Evolutionary conservation across 2,329 filamentous ascomycete species (phyloP).

Genomic region (Aureobasidium zeae): DNA sequence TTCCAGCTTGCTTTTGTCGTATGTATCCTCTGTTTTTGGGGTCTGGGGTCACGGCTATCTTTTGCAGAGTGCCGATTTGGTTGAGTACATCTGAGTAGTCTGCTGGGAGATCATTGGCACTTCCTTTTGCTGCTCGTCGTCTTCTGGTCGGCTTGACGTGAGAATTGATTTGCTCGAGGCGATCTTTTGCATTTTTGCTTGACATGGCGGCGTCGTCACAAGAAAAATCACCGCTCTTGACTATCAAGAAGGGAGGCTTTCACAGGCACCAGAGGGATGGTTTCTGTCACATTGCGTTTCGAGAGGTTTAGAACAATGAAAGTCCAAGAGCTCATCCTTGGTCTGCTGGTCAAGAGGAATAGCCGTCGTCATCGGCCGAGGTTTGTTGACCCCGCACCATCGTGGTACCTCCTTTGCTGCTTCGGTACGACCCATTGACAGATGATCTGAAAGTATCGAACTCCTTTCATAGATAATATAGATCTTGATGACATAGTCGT

Average conservation of each 20-base stretch:
- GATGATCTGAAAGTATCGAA: too few relatives aligned
- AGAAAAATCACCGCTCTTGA: background rate
- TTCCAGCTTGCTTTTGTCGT: conserved; percentile 55
- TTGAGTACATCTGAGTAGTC: conserved; percentile 54
- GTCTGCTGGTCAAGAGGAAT: too few relatives aligned
- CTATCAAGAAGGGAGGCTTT: background rate
- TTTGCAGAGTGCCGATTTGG: conserved; percentile 45
- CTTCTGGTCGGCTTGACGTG: conserved; percentile 28
- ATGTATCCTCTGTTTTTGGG: conserved; percentile 47
- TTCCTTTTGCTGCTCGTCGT: conserved; percentile 28
- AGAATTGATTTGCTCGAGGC: conserved; percentile 22
- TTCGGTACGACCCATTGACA: too few relatives aligned
- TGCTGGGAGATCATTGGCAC: conserved; percentile 40
- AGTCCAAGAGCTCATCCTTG: too few relatives aligned
- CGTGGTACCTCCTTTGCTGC: too few relatives aligned
- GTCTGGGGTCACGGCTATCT: conserved; percentile 48
- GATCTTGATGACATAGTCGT: too few relatives aligned
- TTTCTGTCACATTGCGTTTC: too few relatives aligned
- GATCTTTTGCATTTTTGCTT: background rate
- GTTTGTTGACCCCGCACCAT: too few relatives aligned
- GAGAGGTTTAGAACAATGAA: too few relatives aligned
- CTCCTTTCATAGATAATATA: too few relatives aligned
- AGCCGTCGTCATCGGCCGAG: too few relatives aligned
- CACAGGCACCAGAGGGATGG: too few relatives aligned
- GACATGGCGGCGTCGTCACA: background rate